Evolutionary conservation across 192 early-diverging fungal genomes (phyloP).

Genomic region (Tieghemiomyces parasiticus): DNA sequence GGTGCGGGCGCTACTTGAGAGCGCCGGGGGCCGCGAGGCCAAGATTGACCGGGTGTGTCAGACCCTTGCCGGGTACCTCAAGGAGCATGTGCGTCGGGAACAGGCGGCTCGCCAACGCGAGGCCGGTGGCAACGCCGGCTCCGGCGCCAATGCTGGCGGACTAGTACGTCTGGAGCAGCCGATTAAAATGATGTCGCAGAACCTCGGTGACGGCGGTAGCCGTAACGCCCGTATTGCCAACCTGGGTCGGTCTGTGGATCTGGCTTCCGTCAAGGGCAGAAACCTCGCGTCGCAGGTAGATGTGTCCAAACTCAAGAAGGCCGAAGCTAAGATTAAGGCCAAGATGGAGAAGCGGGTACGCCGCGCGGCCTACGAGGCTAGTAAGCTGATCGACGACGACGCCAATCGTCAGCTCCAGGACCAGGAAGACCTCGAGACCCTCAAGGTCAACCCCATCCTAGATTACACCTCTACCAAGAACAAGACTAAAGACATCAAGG

Average conservation of each 20-base stretch:
- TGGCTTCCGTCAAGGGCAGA: conserved; percentile 50
- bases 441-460: conserved; percentile 83
- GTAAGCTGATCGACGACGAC: conserved; percentile 44
- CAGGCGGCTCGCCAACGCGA: too few species aligned
- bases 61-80: conserved; percentile 41
- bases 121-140: conserved; percentile 24
- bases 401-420: conserved; percentile 39
- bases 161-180: conserved; percentile 45
- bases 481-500: conserved; percentile 88
- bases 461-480: conserved; percentile 62
- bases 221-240: conserved; percentile 30
- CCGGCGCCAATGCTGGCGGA: conserved; percentile 15
- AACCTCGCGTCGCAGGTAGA: conserved; percentile 58
- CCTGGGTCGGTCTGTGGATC: conserved; percentile 31
- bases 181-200: conserved; percentile 54
- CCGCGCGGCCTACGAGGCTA: conserved; percentile 46
- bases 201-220: conserved; percentile 36
- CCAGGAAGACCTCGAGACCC: conserved; percentile 41
- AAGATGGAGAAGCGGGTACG: conserved; percentile 76
- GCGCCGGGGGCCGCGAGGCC: conserved; percentile 42
- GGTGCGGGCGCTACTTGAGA: conserved; percentile 41
- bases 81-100: conserved; percentile 23
- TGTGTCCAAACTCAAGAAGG: conserved; percentile 71
- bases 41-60: conserved; percentile 54
- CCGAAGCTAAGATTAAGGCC: conserved; percentile 79